Base-by-base conservation (phyloP, 805 yeast genomes). In the Candida ficus region DNA sequence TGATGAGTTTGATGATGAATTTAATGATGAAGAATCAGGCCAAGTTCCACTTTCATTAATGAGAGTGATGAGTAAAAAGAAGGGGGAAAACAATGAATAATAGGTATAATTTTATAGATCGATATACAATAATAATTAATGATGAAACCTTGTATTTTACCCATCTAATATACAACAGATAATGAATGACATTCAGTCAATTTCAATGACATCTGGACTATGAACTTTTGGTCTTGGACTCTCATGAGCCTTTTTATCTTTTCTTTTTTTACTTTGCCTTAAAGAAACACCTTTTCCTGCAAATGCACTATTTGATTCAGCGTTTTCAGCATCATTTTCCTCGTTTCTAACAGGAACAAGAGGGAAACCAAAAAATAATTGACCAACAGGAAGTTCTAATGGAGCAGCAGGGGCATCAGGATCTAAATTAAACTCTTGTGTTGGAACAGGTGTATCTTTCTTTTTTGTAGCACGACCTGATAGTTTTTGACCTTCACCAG, bases 351-450 rank as follows among this genome's bases (percentile, higher is more conserved):
- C 72, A 4, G 75, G 59, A 0, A 63, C 58, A 1, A 83, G 75
- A 0, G 98, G 97, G 58, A 81, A 93, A 1, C 99, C 99, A 60
- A 93, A 90, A 57, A 93, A 93, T 12, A 93, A 68, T 60, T 88
- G 91, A 19, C 95, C 95, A 29, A 75, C 83, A 0, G 96, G 95
- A 31, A 93, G 65, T 6, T 68, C 62, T 41, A 93, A 65, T 9
- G 89, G 84, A 2, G 78, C 84, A 0, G 95, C 85, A 5, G 78
- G 75, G 0, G 83, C 85, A 38, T 73, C 64, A 7, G 78, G 65
- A 41, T 74, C 75, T 31, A 78, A 67, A 19, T 67, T 70, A 13
- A 71, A 59, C 18, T 66, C 62, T 41, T 69, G 49, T 31, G 63
- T 6, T 38, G 27, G 37, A 9, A 42, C 43, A 20, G 36, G 39